Evolutionary conservation across 2,329 filamentous ascomycete species (phyloP).

Genomic region (Arthroderma sp.): DNA sequence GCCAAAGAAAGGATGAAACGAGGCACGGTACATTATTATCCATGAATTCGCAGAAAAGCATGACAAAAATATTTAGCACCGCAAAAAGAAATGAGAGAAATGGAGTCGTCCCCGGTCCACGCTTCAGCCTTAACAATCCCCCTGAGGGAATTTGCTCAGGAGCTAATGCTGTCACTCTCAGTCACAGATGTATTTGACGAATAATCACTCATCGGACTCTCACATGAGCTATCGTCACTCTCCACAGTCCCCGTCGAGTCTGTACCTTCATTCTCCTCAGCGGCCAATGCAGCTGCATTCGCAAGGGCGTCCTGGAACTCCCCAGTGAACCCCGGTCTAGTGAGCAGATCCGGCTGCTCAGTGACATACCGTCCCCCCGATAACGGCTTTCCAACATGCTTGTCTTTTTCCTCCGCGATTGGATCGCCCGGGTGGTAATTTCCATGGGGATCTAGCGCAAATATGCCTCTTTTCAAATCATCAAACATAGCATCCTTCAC

Average conservation of each 20-base stretch:
- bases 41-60: too few species aligned
- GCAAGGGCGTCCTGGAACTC: slow-evolving; percentile 9
- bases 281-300: neutral
- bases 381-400: slow-evolving; percentile 7
- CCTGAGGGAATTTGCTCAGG: too few species aligned
- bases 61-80: too few species aligned
- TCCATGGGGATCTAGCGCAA: slow-evolving; percentile 17
- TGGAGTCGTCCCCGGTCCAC: too few species aligned
- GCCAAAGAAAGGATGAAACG: too few species aligned
- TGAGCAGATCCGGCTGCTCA: slow-evolving; percentile 7
- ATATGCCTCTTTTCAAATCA: slow-evolving; percentile 21
- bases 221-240: neutral
- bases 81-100: too few species aligned
- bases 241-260: neutral
- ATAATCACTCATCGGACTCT: too few species aligned
- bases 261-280: neutral
- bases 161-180: too few species aligned
- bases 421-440: slow-evolving; percentile 21
- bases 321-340: slow-evolving; percentile 7
- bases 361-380: slow-evolving; percentile 5
- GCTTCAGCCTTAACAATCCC: too few species aligned
- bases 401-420: slow-evolving; percentile 15
- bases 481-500: slow-evolving; percentile 18
- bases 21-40: too few species aligned
- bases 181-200: too few species aligned